These are phyloP conservation scores for Aspergillus avenaceus DNA, from an alignment of 495 filamentous ascomycete genomes.

Conservation along the genomic window DNA sequence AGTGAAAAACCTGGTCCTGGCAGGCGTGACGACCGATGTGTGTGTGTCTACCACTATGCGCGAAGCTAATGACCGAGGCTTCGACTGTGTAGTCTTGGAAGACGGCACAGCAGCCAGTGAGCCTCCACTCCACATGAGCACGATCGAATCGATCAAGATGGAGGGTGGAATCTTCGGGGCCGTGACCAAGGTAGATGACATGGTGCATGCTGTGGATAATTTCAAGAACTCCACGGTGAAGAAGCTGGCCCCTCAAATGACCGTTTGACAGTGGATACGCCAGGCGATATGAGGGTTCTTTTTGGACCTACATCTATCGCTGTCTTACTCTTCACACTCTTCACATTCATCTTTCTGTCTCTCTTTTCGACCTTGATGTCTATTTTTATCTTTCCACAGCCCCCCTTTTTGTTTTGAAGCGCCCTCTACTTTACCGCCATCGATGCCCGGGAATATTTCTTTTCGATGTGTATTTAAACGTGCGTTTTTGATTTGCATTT, in stretches of 20 bases:
- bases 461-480: background rate
- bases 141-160: slow-evolving; percentile 50
- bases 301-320: too few relatives aligned
- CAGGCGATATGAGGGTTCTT: background rate
- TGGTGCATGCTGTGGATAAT: slow-evolving; percentile 44
- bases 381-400: too few relatives aligned
- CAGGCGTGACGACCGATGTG: slow-evolving; percentile 66
- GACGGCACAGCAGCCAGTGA: slow-evolving; percentile 52
- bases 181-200: slow-evolving; percentile 43
- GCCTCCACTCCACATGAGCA: slow-evolving; percentile 42
- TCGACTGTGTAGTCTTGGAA: slow-evolving; percentile 58
- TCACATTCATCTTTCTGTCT: too few relatives aligned
- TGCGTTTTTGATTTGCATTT: background rate
- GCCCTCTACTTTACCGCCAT: too few relatives aligned
- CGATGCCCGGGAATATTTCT: slow-evolving; percentile 1
- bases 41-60: slow-evolving; percentile 66
- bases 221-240: slow-evolving; percentile 42
- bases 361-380: too few relatives aligned
- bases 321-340: too few relatives aligned
- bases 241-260: slow-evolving; percentile 42
- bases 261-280: slow-evolving; percentile 9
- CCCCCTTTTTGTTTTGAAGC: background rate
- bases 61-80: slow-evolving; percentile 71
- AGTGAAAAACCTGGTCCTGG: slow-evolving; percentile 62
- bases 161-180: slow-evolving; percentile 60